Conservation (phyloP, 73 alveolate genomes). For the Paramecium sexaurelia region DNA sequence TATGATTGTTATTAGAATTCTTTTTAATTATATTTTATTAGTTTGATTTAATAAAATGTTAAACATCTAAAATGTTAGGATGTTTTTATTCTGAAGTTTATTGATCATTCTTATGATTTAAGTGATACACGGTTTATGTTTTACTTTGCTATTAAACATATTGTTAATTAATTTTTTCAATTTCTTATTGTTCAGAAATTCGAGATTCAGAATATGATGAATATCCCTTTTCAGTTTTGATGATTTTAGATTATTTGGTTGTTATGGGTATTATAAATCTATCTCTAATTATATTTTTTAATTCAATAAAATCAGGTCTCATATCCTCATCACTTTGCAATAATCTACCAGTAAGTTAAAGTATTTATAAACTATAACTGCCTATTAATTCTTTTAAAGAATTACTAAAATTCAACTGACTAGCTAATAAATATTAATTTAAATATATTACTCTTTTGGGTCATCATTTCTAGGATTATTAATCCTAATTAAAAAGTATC, state of each 20-base stretch:
- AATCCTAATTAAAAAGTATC: not conserved
- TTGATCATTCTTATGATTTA: too few species aligned
- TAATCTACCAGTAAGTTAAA: not conserved
- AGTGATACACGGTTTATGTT: too few species aligned
- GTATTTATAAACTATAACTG: not conserved
- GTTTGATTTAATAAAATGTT: too few species aligned
- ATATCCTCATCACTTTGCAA: not conserved
- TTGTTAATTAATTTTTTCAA: not conserved
- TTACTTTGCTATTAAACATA: not conserved
- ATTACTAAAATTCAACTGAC: not conserved
- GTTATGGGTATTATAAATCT: not conserved
- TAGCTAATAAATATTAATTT: not conserved
- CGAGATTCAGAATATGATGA: not conserved
- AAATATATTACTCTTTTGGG: not conserved
- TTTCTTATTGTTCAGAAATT: not conserved
- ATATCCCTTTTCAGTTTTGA: not conserved
- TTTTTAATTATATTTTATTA: too few species aligned
- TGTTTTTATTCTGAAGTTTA: too few species aligned
- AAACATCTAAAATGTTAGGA: too few species aligned
- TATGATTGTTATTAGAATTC: too few species aligned
- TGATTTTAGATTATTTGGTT: not conserved
- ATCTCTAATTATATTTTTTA: not conserved
- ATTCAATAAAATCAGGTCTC: not conserved
- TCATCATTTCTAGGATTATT: not conserved
- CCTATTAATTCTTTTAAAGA: not conserved